A percentile compares a stretch with the other conserved stretches of the same genome.
Evolutionary conservation across 768 basidiomycete genomes (phyloP).

Genomic region (Vararia minispora): DNA sequence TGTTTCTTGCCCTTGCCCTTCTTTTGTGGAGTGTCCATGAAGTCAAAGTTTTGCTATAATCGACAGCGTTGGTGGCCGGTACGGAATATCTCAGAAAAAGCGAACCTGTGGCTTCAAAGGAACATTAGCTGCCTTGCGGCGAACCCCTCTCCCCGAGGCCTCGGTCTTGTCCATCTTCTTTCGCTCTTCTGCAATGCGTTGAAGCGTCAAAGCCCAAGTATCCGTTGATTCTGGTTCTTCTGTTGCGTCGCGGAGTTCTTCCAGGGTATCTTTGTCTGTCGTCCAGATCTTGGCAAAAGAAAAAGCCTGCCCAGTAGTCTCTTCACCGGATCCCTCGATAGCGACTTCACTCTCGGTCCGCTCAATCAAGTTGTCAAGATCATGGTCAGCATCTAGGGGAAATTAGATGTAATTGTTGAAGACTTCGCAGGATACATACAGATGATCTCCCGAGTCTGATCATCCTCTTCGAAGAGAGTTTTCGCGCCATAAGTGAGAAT

Average conservation of each 20-base stretch:
- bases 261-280: slow-evolving; percentile 59
- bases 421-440: slow-evolving; percentile 30
- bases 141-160: slow-evolving; percentile 60
- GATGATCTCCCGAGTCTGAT: slow-evolving; percentile 48
- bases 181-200: slow-evolving; percentile 33
- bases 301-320: slow-evolving; percentile 52
- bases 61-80: slow-evolving; percentile 2
- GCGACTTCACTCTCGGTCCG: slow-evolving; percentile 68
- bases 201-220: slow-evolving; percentile 73
- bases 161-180: slow-evolving; percentile 38
- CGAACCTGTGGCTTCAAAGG: slow-evolving; percentile 23
- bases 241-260: slow-evolving; percentile 48
- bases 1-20: slow-evolving; percentile 24
- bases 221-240: slow-evolving; percentile 41
- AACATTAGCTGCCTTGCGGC: slow-evolving; percentile 55
- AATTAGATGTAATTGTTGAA: not conserved
- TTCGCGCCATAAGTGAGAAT: slow-evolving; percentile 86
- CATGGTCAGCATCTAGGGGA: slow-evolving; percentile 57
- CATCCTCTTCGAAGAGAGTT: slow-evolving; percentile 65
- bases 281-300: slow-evolving; percentile 91
- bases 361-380: slow-evolving; percentile 80
- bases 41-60: slow-evolving; percentile 18
- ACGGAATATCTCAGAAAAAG: not conserved
- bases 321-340: slow-evolving; percentile 32
- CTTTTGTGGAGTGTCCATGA: slow-evolving; percentile 28